Evolutionary conservation across 1,284 basidiomycete species (phyloP).

Genomic region (Singerocomus inundabilis): DNA sequence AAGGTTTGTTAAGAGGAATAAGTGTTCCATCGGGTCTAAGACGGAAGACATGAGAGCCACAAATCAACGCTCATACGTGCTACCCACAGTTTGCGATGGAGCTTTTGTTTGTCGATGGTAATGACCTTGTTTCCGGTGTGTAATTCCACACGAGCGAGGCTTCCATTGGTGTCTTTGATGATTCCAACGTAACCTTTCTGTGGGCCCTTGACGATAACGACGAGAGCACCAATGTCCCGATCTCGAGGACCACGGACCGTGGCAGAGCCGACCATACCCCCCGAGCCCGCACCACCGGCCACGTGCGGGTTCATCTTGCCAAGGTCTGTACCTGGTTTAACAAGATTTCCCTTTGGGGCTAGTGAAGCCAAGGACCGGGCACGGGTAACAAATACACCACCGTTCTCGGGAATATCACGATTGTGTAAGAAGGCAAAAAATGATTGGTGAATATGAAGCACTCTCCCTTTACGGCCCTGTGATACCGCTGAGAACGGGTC

Average conservation of each 20-base stretch:
- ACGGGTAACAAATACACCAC: conserved; percentile 91
- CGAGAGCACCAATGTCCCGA: conserved; percentile 77
- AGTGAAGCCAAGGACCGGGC: conserved; percentile 77
- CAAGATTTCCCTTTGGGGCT: conserved; percentile 76
- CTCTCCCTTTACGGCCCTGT: conserved; percentile 85
- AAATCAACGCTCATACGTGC: not conserved
- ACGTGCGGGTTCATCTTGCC: conserved; percentile 95
- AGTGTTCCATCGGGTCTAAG: conserved; percentile 56
- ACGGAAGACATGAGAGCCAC: conserved; percentile 4
- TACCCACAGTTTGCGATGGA: conserved; percentile 78
- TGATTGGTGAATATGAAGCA: conserved; percentile 94
- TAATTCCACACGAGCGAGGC: conserved; percentile 87
- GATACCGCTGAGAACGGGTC: conserved; percentile 5
- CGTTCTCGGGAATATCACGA: conserved; percentile 87
- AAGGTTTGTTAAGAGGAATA: conserved; percentile 41
- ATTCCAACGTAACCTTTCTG: conserved; percentile 91
- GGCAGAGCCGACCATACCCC: conserved; percentile 79
- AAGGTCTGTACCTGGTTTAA: conserved; percentile 73
- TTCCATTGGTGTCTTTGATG: conserved; percentile 94
- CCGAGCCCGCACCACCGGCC: conserved; percentile 54
- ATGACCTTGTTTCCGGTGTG: conserved; percentile 90
- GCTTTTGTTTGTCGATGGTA: conserved; percentile 78
- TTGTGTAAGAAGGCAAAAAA: conserved; percentile 95
- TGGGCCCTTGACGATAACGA: conserved; percentile 84
- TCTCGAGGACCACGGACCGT: conserved; percentile 78